Evolutionary conservation across 2,329 filamentous ascomycete species (phyloP).

Genomic region (Immersiporthe knoxdaviesiana): DNA sequence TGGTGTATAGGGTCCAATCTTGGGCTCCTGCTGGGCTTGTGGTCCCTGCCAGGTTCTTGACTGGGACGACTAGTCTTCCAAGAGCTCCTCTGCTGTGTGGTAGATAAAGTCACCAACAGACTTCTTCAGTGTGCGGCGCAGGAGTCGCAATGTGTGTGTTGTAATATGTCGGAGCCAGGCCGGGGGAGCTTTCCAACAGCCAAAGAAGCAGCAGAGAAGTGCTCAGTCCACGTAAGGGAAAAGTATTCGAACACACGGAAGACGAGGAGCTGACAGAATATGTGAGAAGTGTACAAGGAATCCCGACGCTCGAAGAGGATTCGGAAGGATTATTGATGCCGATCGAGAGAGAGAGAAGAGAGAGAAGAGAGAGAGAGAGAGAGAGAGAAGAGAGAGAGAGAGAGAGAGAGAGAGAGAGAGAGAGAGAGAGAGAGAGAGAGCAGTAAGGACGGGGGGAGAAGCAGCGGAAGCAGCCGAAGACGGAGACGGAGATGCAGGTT

Average conservation of each 20-base stretch:
- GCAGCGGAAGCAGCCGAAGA: conserved; percentile 21
- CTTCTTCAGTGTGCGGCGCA: neutral
- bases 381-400: neutral
- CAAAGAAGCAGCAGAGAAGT: conserved; percentile 22
- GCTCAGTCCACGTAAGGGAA: conserved; percentile 27
- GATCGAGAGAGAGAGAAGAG: no score
- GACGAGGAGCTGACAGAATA: conserved; percentile 27
- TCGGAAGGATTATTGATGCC: conserved; percentile 31
- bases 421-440: neutral
- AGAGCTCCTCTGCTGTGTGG: neutral
- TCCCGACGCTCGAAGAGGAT: conserved; percentile 32
- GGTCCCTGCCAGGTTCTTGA: conserved; percentile 4
- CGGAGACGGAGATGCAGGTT: conserved; percentile 33
- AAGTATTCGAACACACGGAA: conserved; percentile 26
- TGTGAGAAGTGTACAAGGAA: conserved; percentile 30
- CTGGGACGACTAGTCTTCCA: conserved; percentile 2
- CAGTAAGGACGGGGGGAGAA: conserved; percentile 13
- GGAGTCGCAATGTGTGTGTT: conserved; percentile 1
- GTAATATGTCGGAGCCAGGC: conserved; percentile 17
- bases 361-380: no score
- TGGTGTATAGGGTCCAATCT: neutral
- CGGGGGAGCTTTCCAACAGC: conserved; percentile 23
- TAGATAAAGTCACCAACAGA: neutral
- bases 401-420: no score
- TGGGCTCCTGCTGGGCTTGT: neutral